Evolutionary conservation across 495 filamentous ascomycete genomes (phyloP).

Genomic region (Lepraria neglecta): DNA sequence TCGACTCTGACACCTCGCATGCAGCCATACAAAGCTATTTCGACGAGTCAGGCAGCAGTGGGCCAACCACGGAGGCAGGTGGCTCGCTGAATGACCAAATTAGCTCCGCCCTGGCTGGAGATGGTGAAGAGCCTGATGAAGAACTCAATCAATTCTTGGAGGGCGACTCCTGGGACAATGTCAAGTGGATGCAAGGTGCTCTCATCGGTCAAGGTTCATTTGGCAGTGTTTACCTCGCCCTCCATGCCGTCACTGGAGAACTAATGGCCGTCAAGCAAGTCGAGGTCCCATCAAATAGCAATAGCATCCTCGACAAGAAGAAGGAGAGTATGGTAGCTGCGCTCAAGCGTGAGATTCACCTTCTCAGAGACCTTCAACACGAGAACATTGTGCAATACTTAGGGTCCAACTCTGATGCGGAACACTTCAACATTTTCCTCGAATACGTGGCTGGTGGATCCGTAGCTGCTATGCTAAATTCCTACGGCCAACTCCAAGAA

Average conservation of each 20-base stretch:
- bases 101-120: constrained; percentile 56
- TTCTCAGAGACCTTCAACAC: constrained; percentile 90
- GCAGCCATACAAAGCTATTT: constrained; percentile 70
- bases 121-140: constrained; percentile 81
- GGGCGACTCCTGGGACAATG: constrained; percentile 87
- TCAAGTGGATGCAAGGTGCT: constrained; percentile 98
- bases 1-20: constrained; percentile 58
- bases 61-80: constrained; percentile 53
- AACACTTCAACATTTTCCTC: constrained; percentile 98
- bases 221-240: constrained; percentile 88
- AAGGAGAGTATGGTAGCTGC: constrained; percentile 98
- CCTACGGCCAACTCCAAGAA: constrained; percentile 90
- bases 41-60: constrained; percentile 71
- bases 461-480: constrained; percentile 95
- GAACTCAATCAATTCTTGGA: constrained; percentile 76
- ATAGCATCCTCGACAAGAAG: constrained; percentile 74
- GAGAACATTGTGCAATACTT: constrained; percentile 98
- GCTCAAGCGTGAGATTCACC: constrained; percentile 89
- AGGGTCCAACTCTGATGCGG: constrained; percentile 81
- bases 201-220: constrained; percentile 96
- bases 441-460: constrained; percentile 98
- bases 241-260: constrained; percentile 96
- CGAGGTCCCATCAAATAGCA: constrained; percentile 75
- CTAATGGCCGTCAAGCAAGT: constrained; percentile 99
- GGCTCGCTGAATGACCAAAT: constrained; percentile 64